Evolutionary conservation across 371 early-diverging fungal species (phyloP), one percentile per base, ranked within the genome.

Genomic region (Parasitella parasitica): DNA sequence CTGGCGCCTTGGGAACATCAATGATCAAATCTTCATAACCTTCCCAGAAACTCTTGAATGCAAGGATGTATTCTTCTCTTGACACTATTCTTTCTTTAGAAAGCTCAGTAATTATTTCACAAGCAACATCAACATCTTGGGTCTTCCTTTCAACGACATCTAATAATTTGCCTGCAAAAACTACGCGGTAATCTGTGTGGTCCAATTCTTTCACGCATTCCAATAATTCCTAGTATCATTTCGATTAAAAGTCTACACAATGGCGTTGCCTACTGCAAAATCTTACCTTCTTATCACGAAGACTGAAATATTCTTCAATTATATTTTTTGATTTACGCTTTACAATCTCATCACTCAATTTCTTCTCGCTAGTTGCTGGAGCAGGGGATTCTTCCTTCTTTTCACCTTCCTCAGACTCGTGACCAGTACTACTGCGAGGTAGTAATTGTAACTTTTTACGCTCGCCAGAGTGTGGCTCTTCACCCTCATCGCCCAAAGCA

Each of bases 1-100:
- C 80, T 71, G 80, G 88, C 22, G 87, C 89, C 49, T 85, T 81
- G 34, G 96, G 96, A 9, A 89, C 88, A 80, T 96, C 96, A 48
- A 87, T 83, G 15, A 86, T 80, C 50, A 91, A 78, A 68, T 96
- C 96, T 57, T 90, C 89, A 54, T 92, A 77, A 54, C 71, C 63
- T 66, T 86, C 89, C 66, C 86, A 77, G 49, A 85, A 83, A 32
- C 77, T 80, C 35, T 80, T 72, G 48, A 93, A 81, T 7, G 89
- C 93, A 32, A 69, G 63, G 36, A 78, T 71, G 32, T 71, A 81
- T 27, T 72, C 67, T 32, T 75, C 81, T 34, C 62, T 64, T 22
- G 71, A 59, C 12, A 85, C 60, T 26, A 80, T 51, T 16, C 74
- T 69, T 27, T 82, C 82, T 1, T 73, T 57, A 15, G 70, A 46